These are phyloP conservation scores for Fallopia convolvulus DNA, from an alignment of 148 eudicot genomes.

Conservation along the genomic window DNA sequence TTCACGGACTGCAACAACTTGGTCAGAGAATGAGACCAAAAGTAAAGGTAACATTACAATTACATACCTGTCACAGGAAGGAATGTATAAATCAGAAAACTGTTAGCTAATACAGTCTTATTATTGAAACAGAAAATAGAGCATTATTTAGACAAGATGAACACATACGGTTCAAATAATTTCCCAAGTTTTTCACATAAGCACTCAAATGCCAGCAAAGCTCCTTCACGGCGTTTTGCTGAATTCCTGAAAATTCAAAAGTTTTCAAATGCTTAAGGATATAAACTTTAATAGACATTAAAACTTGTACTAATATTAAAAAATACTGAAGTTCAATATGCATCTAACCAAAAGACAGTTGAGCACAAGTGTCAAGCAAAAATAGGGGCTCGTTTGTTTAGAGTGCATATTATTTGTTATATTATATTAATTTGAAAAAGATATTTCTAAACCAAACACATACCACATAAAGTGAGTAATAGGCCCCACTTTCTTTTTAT, in stretches of 20 bases:
- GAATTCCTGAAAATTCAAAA: conserved; percentile 54
- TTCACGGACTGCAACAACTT: conserved; percentile 95
- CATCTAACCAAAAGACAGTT: neutral
- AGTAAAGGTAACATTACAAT: conserved; percentile 87
- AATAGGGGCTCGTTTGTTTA: neutral
- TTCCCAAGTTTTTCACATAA: conserved; percentile 95
- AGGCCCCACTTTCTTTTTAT: no score
- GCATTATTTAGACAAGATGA: neutral
- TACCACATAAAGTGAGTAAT: no score
- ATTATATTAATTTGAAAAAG: no score
- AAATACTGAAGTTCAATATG: neutral
- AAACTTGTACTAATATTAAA: neutral
- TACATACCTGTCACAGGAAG: conserved; percentile 52
- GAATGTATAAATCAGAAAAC: neutral
- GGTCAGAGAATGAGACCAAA: conserved; percentile 92
- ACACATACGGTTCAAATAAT: conserved; percentile 89
- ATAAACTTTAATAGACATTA: neutral
- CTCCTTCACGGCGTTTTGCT: conserved; percentile 89
- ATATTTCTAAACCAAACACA: no score
- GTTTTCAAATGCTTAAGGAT: neutral
- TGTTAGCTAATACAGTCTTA: neutral
- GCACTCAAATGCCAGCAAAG: conserved; percentile 90
- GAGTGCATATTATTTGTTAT: no score
- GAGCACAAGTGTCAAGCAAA: neutral
- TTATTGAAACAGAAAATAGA: neutral